Base-by-base conservation (phyloP, 2,329 filamentous ascomycete species). In the Arthrobotrys megalospora region DNA sequence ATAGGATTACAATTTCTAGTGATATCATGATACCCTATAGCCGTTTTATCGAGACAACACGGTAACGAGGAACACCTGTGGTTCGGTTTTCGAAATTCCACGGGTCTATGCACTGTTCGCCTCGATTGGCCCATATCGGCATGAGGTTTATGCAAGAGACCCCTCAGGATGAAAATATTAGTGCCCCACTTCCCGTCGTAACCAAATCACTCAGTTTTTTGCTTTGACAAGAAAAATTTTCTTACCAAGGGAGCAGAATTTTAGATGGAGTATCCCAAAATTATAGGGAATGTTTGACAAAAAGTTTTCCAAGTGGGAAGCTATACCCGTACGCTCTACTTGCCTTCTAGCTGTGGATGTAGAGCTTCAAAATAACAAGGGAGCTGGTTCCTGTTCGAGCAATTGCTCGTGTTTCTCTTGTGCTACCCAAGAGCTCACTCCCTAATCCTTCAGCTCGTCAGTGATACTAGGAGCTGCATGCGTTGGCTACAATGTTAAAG, bases 101-200 rank as follows among this genome's bases (percentile, higher is more conserved):
- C 52, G 45, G 52, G 41, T 19, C 63, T 63, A 71, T 77, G 73
- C 73, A 77, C 7, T 71, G 73, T 77, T 77, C 73, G 73, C 66
- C 65, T 71, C 43, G 38, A 36, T 62, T 77, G 66, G 73, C 66
- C 55, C 66, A 66, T 71, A 71, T 62, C 52, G 66, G 73, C 66
- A 77, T 65, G 60, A 77, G 43, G 11, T 50, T 70, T 47, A 70
- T 77, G 72, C 72, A 77, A 77, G 58, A 70, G 72, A 66, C 66
- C 73, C 73, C 73, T 71, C 73, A 70, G 43, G 66, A 21, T 65
- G 70, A 71, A 68, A 53, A 60, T 75, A 76, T 53, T 41, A 45
- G 28, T 77, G 66, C 73, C 73, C 73, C 73, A 77, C 73, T 71
- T 77, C 73, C 73, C 66, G 73, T 52, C 28, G 55, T 21, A 71